Base-by-base conservation (phyloP, 169 alveolate species). In the Neospora caninum region DNA sequence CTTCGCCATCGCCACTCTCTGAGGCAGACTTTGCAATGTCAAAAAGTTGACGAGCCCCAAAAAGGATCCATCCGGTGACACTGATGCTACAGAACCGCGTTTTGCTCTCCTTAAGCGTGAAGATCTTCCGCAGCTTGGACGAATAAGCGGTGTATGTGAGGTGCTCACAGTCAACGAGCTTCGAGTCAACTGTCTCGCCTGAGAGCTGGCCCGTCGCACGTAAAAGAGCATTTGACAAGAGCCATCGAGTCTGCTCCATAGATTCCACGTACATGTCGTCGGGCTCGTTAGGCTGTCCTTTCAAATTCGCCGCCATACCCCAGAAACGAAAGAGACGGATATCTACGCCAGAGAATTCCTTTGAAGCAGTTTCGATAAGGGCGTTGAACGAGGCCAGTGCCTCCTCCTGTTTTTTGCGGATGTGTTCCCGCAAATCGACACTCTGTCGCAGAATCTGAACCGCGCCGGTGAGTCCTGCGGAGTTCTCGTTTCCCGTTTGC, bases 131-230 rank as follows among this genome's bases (percentile, higher is more conserved):
- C 49, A 78, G 86, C 27, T n/a, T n/a, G 86, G 86, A 6, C 45
- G 86, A 78, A 16, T n/a, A n/a, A 0, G 86, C 39, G 1, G 86
- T 78, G 86, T 7, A 78, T n/a, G 39, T 20, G 45, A 78, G 22
- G 45, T 78, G 86, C n/a, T 78, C 49, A 25, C 86, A 78, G 45
- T 78, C 86, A n/a, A 78, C 86, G 39, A 78, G 86, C 27, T n/a
- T 38, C 29, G 41, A 4, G 86, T 78, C 42, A 2, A 78, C 45
- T 18, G 45, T 38, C 18, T 38, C 45, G 1, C 31, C 45, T n/a
- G 41, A 0, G 42, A 78, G 22, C 29, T 20, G 49, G 45, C 1
- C 9, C 1, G 42, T 4, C 27, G 22, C 27, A 1, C 45, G 86
- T 43, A 78, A 2, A 16, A 78, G 39, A 7, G 22, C 45, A 25